phyloP scores from a whole-genome alignment of 148 eudicot genomes.

The Fagopyrum tataricum region DNA sequence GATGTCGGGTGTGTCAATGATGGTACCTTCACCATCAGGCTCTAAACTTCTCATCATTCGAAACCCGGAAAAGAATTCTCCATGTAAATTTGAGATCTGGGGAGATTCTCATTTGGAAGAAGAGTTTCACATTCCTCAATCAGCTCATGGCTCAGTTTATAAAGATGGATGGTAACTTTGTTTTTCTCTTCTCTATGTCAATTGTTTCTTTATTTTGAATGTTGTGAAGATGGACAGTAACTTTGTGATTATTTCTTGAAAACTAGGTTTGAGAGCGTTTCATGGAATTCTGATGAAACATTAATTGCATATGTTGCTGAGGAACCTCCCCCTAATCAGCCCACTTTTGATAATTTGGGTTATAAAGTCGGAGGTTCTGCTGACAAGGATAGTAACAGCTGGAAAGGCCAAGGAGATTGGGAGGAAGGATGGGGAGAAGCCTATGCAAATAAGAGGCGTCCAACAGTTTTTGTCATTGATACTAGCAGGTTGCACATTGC shows the following conservation, averaged over 20 bases:
- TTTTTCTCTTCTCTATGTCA: not conserved
- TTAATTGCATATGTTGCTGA: slow-evolving; percentile 88
- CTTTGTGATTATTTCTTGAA: not conserved
- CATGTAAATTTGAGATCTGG: slow-evolving; percentile 79
- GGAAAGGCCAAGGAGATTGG: slow-evolving; percentile 91
- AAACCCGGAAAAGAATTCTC: slow-evolving; percentile 67
- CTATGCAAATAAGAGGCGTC: slow-evolving; percentile 72
- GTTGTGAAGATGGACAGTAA: not conserved
- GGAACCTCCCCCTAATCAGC: slow-evolving; percentile 58
- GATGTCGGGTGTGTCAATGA: slow-evolving; percentile 52
- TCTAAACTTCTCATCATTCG: slow-evolving; percentile 76
- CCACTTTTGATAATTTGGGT: slow-evolving; percentile 48
- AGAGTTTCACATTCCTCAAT: slow-evolving; percentile 65
- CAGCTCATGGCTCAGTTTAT: slow-evolving; percentile 75
- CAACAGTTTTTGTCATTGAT: slow-evolving; percentile 69
- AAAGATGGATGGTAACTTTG: slow-evolving; percentile 76
- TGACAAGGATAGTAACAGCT: slow-evolving; percentile 62
- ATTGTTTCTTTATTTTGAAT: not conserved
- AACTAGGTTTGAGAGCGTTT: slow-evolving; percentile 90
- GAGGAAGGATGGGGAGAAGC: slow-evolving; percentile 92
- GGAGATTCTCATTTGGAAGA: slow-evolving; percentile 59
- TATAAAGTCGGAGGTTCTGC: slow-evolving; percentile 43
- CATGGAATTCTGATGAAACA: slow-evolving; percentile 82
- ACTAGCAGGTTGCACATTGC: slow-evolving; percentile 42
- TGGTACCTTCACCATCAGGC: slow-evolving; percentile 88